Evolutionary conservation across 148 eudicot genomes (phyloP).

Genomic region (Dysphania ambrosioides): DNA sequence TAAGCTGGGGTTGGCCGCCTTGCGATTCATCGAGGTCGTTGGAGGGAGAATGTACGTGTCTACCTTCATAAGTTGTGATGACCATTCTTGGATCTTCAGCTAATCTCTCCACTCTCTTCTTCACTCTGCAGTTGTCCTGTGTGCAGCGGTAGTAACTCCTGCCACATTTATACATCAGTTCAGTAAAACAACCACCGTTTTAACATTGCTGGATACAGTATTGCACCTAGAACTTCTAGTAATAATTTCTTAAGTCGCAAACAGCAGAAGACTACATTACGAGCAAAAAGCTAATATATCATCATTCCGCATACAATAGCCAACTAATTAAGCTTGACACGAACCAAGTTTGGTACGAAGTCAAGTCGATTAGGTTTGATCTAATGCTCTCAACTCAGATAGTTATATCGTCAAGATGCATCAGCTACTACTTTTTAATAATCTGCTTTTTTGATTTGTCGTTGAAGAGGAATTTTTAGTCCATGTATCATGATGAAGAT

Average conservation of each 20-base stretch:
- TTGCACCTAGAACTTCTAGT: too few relatives aligned
- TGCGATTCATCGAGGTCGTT: constrained; percentile 50
- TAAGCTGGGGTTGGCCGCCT: constrained; percentile 36
- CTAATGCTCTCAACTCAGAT: not conserved
- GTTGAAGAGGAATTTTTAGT: not conserved
- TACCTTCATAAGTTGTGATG: constrained; percentile 83
- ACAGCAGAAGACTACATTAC: too few relatives aligned
- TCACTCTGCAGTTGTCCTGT: constrained; percentile 74
- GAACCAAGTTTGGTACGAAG: not conserved
- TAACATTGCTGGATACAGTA: too few relatives aligned
- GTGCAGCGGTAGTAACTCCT: constrained; percentile 91
- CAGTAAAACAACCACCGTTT: too few relatives aligned
- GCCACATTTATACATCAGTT: constrained; percentile 14
- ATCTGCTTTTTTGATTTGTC: not conserved
- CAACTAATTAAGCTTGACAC: not conserved
- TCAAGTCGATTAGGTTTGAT: not conserved
- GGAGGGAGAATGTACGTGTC: constrained; percentile 71
- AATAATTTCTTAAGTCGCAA: not conserved
- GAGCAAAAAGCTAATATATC: too few relatives aligned
- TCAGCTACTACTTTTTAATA: not conserved
- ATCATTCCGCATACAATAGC: too few relatives aligned
- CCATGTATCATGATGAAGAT: not conserved
- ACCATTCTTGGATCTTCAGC: constrained; percentile 95
- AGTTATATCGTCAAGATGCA: not conserved
- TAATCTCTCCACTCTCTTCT: constrained; percentile 79